Evolutionary conservation across 768 basidiomycete genomes (phyloP).

Genomic region (Leucocoprinus sp.): DNA sequence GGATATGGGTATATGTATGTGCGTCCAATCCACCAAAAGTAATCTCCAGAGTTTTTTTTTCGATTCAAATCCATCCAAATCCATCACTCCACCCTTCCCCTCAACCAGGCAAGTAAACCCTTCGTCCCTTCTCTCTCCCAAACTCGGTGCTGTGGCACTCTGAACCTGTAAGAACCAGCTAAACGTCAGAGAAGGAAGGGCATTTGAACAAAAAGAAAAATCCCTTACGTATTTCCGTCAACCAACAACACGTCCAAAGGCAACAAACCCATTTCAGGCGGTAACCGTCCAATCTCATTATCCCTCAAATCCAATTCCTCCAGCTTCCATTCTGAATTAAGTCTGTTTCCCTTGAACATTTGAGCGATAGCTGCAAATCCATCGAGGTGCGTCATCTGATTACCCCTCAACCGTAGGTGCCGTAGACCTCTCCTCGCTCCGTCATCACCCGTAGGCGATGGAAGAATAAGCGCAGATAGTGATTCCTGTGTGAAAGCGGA

Average conservation of each 20-base stretch:
- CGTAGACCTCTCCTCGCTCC: slow-evolving; percentile 44
- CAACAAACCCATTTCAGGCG: slow-evolving; percentile 62
- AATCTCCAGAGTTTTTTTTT: neutral
- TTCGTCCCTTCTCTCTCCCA: slow-evolving; percentile 88
- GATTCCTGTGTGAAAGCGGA: slow-evolving; percentile 39
- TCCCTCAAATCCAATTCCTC: slow-evolving; percentile 81
- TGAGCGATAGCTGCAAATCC: slow-evolving; percentile 57
- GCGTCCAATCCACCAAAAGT: too few species aligned
- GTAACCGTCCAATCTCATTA: slow-evolving; percentile 67
- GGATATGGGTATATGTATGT: too few species aligned
- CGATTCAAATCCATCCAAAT: neutral
- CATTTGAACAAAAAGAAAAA: neutral
- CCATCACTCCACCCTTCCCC: slow-evolving; percentile 56
- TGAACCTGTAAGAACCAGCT: slow-evolving; percentile 43
- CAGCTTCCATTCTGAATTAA: slow-evolving; percentile 61
- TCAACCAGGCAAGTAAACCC: slow-evolving; percentile 70
- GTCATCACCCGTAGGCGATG: slow-evolving; percentile 19
- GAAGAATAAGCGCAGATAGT: slow-evolving; percentile 44
- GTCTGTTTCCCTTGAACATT: slow-evolving; percentile 55
- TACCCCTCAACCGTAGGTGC: slow-evolving; percentile 63
- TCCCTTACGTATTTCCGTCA: slow-evolving; percentile 76
- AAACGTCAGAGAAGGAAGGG: neutral
- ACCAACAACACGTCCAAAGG: slow-evolving; percentile 78
- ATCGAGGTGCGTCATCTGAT: slow-evolving; percentile 51
- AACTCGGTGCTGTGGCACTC: slow-evolving; percentile 69